Percentiles rank a stretch among this genome's conserved stretches.
Conservation (phyloP, 2,329 filamentous ascomycete species). For the Hypoxylon sp. region DNA sequence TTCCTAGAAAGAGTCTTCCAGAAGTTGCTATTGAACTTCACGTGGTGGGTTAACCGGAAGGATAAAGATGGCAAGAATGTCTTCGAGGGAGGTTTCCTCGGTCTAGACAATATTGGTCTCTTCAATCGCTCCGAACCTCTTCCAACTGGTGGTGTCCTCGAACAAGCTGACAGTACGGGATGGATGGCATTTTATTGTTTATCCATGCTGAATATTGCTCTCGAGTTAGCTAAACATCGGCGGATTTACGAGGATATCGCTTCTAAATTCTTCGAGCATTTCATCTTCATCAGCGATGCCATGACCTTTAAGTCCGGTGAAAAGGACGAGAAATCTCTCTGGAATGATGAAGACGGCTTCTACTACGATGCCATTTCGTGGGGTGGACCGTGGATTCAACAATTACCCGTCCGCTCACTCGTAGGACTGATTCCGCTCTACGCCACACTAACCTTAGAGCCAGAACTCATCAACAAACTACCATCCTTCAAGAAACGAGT, state of each 20-base stretch:
- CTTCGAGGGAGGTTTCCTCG: slow-evolving; percentile 96
- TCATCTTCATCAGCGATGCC: slow-evolving; percentile 96
- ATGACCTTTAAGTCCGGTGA: slow-evolving; percentile 84
- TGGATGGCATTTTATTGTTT: slow-evolving; percentile 99
- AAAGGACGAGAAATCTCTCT: slow-evolving; percentile 84
- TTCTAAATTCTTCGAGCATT: slow-evolving; percentile 99
- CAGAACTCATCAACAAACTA: slow-evolving; percentile 91
- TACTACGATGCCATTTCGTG: slow-evolving; percentile 99
- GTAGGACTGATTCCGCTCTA: slow-evolving; percentile 96
- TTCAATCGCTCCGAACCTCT: slow-evolving; percentile 98
- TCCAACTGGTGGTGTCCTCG: slow-evolving; percentile 91
- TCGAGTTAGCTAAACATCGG: slow-evolving; percentile 95
- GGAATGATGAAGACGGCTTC: slow-evolving; percentile 97
- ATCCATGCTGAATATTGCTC: slow-evolving; percentile 95
- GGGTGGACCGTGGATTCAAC: slow-evolving; percentile 93
- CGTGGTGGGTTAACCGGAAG: slow-evolving; percentile 99
- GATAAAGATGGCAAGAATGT: slow-evolving; percentile 96
- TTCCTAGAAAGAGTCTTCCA: slow-evolving; percentile 98
- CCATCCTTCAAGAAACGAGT: slow-evolving; percentile 93
- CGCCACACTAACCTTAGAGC: slow-evolving; percentile 91
- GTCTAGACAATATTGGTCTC: slow-evolving; percentile 95
- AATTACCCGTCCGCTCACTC: slow-evolving; percentile 90
- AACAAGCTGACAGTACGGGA: slow-evolving; percentile 96
- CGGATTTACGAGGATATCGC: slow-evolving; percentile 97
- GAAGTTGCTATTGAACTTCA: slow-evolving; percentile 95